Evolutionary conservation across 768 basidiomycete species (phyloP).

Genomic region (Russula compacta): DNA sequence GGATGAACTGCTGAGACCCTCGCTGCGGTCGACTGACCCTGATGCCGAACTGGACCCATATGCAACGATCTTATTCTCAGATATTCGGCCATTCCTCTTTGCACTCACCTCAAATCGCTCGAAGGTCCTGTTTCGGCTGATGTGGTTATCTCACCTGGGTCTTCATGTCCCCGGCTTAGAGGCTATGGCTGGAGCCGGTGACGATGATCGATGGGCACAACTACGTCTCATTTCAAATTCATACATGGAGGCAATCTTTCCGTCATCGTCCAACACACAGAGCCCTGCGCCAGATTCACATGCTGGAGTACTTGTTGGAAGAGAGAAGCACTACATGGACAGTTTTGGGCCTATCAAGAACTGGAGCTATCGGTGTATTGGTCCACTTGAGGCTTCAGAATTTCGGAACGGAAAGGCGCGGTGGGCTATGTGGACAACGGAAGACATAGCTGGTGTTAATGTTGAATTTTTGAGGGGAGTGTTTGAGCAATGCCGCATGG

Average conservation of each 20-base stretch:
- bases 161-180: constrained; percentile 63
- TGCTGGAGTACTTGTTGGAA: constrained; percentile 59
- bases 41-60: constrained; percentile 56
- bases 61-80: constrained; percentile 60
- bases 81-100: constrained; percentile 51
- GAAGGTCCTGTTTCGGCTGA: constrained; percentile 50
- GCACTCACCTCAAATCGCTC: constrained; percentile 35
- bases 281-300: constrained; percentile 46
- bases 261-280: constrained; percentile 27
- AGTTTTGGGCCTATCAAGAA: constrained; percentile 61
- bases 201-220: constrained; percentile 64
- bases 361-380: constrained; percentile 50
- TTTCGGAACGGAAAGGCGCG: constrained; percentile 29
- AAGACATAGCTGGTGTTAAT: constrained; percentile 46
- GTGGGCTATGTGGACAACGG: constrained; percentile 35
- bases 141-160: constrained; percentile 65
- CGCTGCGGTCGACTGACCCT: constrained; percentile 47
- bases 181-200: constrained; percentile 21
- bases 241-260: constrained; percentile 46
- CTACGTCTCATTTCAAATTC: constrained; percentile 37
- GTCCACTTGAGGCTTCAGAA: constrained; percentile 42
- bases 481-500: constrained; percentile 48
- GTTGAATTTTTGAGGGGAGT: constrained; percentile 43
- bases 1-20: constrained; percentile 38
- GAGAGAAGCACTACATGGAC: constrained; percentile 49